Conservation (phyloP, 1,284 basidiomycete genomes). For the Xerocomus minutiporus region DNA sequence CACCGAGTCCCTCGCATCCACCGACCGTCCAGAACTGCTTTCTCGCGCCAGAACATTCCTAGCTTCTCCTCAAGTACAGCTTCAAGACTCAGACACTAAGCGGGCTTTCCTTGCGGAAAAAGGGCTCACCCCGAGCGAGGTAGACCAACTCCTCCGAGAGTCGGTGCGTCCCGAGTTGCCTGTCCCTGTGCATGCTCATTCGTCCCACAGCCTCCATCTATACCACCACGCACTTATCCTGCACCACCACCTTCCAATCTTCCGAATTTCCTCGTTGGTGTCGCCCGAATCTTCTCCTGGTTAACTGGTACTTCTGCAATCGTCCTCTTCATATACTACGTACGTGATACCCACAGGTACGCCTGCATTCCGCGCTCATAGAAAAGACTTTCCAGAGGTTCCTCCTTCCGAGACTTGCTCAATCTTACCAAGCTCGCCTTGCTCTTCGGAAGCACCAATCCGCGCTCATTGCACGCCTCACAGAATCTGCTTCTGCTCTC, state of each 20-base stretch:
- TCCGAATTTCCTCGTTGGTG: constrained; percentile 57
- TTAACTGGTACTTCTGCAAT: constrained; percentile 57
- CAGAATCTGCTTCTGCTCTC: constrained; percentile 46
- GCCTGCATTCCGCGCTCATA: constrained; percentile 7
- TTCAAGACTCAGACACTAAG: constrained; percentile 55
- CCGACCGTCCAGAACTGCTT: constrained; percentile 44
- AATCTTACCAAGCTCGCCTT: constrained; percentile 54
- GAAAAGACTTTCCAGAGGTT: constrained; percentile 44
- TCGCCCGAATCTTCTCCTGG: constrained; percentile 63
- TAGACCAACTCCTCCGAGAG: constrained; percentile 55
- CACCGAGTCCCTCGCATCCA: neutral
- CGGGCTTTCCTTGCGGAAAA: constrained; percentile 67
- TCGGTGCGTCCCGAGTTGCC: constrained; percentile 36
- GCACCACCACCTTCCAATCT: constrained; percentile 64
- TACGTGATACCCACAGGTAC: constrained; percentile 30
- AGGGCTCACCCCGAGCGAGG: constrained; percentile 59
- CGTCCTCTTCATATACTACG: constrained; percentile 59
- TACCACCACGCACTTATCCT: constrained; percentile 72
- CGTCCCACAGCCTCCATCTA: constrained; percentile 41
- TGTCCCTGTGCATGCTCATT: constrained; percentile 3
- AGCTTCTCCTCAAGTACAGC: constrained; percentile 56
- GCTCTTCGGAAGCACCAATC: constrained; percentile 58
- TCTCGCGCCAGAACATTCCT: constrained; percentile 61
- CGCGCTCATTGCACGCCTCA: constrained; percentile 49
- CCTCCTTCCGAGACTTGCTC: constrained; percentile 59